phyloP scores from a whole-genome alignment of 352 stramenopile genomes.

The Blastocystis sp. region DNA sequence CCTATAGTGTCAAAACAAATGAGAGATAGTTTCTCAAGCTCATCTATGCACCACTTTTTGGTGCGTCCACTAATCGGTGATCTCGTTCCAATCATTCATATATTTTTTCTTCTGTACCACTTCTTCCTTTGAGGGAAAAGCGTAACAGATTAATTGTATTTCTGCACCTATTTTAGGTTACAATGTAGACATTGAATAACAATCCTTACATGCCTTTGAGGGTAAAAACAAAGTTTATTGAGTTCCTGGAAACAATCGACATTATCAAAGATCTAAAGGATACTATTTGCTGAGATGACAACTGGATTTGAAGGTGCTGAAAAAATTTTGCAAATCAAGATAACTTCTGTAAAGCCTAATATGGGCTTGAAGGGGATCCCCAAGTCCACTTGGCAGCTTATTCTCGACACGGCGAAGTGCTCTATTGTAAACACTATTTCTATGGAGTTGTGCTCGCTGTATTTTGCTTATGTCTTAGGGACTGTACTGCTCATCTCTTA shows the following conservation, averaged over 20 bases:
- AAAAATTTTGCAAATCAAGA: constrained; percentile 92
- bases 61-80: neutral
- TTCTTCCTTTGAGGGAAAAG: neutral
- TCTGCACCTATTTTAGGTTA: neutral
- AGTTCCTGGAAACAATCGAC: neutral
- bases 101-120: neutral
- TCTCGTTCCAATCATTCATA: neutral
- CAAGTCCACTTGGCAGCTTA: constrained; percentile 80
- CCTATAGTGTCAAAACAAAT: no score
- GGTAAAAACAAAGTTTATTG: neutral
- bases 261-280: neutral
- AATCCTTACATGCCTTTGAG: neutral
- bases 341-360: constrained; percentile 69
- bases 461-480: constrained; percentile 72
- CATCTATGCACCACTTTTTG: neutral
- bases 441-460: constrained; percentile 90
- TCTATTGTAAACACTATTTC: constrained; percentile 89
- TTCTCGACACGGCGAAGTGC: constrained; percentile 88
- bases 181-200: neutral
- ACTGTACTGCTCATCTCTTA: constrained; percentile 71
- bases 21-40: no score
- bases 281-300: constrained; percentile 25
- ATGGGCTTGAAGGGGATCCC: constrained; percentile 83
- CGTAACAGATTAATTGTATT: neutral
- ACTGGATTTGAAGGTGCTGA: constrained; percentile 90